Evolutionary conservation across 345 rosid species (phyloP), one percentile per base, ranked within the genome.

Genomic region (Clarkia xantiana): DNA sequence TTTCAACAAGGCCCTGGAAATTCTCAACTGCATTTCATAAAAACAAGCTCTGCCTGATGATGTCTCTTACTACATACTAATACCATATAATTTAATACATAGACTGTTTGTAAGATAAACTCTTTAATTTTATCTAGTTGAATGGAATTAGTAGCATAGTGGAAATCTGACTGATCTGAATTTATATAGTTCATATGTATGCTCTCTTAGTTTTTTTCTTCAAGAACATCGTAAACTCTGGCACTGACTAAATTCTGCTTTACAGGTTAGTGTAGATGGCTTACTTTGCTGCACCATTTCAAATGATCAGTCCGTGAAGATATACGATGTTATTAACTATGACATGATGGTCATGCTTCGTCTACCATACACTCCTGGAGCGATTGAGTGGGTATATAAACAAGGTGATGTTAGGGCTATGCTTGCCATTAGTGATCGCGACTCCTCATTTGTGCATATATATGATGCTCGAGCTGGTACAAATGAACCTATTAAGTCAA

Each of bases 331-430:
- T 39, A 84, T 86, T 50, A 91, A 84, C 76, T 91, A 91, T 68
- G 95, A 84, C 71, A 91, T 86, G 96, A 91, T 91, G 96, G 82
- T 73, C 68, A 91, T 91, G 98, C 67, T 91, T 61, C 79, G 79
- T 44, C 56, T 86, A 55, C 87, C 94, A 2, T 91, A 64, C 61
- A 58, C 77, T 49, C 87, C 96, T 61, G 90, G 94, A 58, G 74
- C 90, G 56, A 75, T 62, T 63, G 98, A 91, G 56, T 91, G 95
- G 94, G 96, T 86, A n/a, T 86, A 78, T 60, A 81, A 76, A 61
- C 96, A 76, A 72, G 98, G 96, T 40, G 96, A 86, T 72, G 95
- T 84, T 51, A 91, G 74, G 69, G 89, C 94, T 63, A 79, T 62
- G 75, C 84, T 90, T 73, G 97, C 96, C 57, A 62, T 90, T 44